phyloP scores from a whole-genome alignment of 1,284 basidiomycete genomes.

The Ganoderma resinaceum region DNA sequence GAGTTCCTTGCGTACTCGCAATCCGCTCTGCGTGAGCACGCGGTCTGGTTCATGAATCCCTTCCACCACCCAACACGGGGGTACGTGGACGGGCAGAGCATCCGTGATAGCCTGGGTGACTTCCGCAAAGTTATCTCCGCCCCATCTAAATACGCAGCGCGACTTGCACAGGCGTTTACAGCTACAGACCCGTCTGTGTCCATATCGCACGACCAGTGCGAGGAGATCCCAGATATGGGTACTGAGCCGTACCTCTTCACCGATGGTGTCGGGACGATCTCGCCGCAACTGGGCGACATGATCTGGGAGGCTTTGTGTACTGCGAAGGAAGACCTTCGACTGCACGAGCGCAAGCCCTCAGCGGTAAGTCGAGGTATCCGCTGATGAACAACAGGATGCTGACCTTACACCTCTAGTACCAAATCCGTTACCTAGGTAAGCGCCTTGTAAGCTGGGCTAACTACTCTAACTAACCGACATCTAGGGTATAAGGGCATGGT shows the following conservation, averaged over 20 bases:
- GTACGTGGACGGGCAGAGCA: constrained; percentile 56
- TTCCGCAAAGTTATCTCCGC: constrained; percentile 62
- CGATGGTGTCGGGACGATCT: constrained; percentile 82
- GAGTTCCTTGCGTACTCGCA: constrained; percentile 80
- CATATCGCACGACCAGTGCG: constrained; percentile 64
- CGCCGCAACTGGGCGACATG: constrained; percentile 56
- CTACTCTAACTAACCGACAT: background rate
- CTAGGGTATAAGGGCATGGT: constrained; percentile 73
- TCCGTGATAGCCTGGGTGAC: constrained; percentile 68
- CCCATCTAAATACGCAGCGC: constrained; percentile 82
- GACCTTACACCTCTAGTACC: constrained; percentile 55
- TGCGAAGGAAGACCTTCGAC: constrained; percentile 45
- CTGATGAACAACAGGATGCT: constrained; percentile 9
- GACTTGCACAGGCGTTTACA: constrained; percentile 84
- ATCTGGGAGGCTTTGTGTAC: constrained; percentile 65
- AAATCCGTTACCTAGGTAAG: constrained; percentile 75
- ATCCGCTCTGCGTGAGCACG: constrained; percentile 73
- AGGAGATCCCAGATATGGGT: constrained; percentile 61
- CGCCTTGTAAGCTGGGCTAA: background rate
- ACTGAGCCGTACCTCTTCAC: constrained; percentile 60
- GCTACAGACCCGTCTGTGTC: constrained; percentile 76
- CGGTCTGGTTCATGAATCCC: constrained; percentile 78
- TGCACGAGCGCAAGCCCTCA: constrained; percentile 53
- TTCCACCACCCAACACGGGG: constrained; percentile 57
- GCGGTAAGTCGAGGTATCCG: constrained; percentile 52